Evolutionary conservation across 306 rosid species (phyloP), one percentile per base, ranked within the genome.

Genomic region (Begonia loranthoides): DNA sequence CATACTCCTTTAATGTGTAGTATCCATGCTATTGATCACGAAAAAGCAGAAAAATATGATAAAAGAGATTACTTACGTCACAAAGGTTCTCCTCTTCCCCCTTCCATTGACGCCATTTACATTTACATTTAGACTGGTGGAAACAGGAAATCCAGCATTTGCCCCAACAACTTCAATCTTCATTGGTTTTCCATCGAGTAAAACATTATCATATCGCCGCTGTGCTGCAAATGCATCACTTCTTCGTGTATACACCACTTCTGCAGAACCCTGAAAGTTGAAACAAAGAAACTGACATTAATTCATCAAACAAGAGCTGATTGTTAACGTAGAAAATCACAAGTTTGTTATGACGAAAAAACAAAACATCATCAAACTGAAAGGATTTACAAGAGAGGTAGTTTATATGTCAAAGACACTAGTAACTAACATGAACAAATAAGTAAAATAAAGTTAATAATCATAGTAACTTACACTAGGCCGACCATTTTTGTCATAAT

Each of bases 161-260:
- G 81, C 46, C 46, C 99, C 96, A 51, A 90, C 82, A 52, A 90
- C 62, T 75, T 90, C 94, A 48, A 90, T 76, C 79, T 87, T 90
- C 94, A 90, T 90, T 49, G 94, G 99, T 73, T 66, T 90, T 51
- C 99, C 94, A 63, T 90, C 99, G 73, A 90, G 65, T 45, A 83
- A 76, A 3, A 90, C 99, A 78, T 83, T 74, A 71, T 90, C 80
- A 44, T 90, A 90, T 39, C 94, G 79, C 63, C 83, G 83, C 50
- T 82, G 73, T 49, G 99, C 99, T 51, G 94, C 88, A 76, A 90
- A 90, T 40, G 95, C 99, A 57, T 86, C 96, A 80, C 95, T 83
- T 77, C 99, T 71, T 63, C 86, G 81, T 21, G 83, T 72, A 50
- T 90, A 90, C 47, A 86, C 93, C 59, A 90, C 95, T 69, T 90